A percentile compares a stretch with the other conserved stretches of the same genome.
Conservation (phyloP, 1,139 yeast species). For the Suhomyces atakaporum region DNA sequence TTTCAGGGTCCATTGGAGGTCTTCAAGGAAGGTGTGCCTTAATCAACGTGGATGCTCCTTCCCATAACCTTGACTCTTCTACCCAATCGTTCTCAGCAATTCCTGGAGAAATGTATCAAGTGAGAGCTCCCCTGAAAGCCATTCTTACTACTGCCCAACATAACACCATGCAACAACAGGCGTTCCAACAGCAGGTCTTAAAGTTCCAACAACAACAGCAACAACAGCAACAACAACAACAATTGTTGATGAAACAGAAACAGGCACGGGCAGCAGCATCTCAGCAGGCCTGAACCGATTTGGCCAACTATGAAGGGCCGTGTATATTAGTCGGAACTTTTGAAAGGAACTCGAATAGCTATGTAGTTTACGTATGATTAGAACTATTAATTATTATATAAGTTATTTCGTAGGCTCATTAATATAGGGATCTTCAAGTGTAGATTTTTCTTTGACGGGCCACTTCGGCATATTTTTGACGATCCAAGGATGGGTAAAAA, state of each 20-base stretch:
- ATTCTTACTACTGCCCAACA: slow-evolving; percentile 47
- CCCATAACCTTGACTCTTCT: slow-evolving; percentile 29
- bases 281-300: slow-evolving; percentile 10
- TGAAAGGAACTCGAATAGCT: no score
- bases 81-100: slow-evolving; percentile 55
- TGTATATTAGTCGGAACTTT: slow-evolving; percentile 9
- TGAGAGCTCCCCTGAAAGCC: slow-evolving; percentile 64
- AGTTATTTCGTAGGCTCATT: not conserved
- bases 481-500: slow-evolving; percentile 84
- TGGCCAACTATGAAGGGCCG: no score
- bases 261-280: slow-evolving; percentile 34
- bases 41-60: slow-evolving; percentile 55
- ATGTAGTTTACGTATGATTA: no score
- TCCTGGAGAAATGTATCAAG: slow-evolving; percentile 56
- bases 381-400: no score
- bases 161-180: slow-evolving; percentile 47
- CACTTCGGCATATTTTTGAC: slow-evolving; percentile 54
- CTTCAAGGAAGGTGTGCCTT: slow-evolving; percentile 77
- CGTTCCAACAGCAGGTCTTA: slow-evolving; percentile 52
- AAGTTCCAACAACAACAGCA: slow-evolving; percentile 48
- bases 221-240: slow-evolving; percentile 35
- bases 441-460: slow-evolving; percentile 23
- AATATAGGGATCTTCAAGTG: not conserved
- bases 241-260: slow-evolving; percentile 28
- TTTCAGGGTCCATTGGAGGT: slow-evolving; percentile 64